Evolutionary conservation across 2,329 filamentous ascomycete genomes (phyloP).

Genomic region (Calcarisporium arbuscula): DNA sequence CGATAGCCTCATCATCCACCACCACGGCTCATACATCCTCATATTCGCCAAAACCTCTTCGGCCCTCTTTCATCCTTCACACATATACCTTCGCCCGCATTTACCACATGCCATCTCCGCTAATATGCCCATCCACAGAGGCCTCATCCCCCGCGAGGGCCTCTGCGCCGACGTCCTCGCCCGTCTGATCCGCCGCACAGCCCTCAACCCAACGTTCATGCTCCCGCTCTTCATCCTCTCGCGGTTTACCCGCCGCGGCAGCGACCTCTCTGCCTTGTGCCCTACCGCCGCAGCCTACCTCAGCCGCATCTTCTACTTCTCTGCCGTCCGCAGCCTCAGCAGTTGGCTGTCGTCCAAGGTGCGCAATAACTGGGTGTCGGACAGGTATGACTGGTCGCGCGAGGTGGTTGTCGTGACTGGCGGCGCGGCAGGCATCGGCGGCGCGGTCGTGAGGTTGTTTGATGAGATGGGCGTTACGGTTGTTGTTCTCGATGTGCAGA

Average conservation of each 20-base stretch:
- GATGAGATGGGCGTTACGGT: conserved; percentile 60
- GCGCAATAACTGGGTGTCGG: conserved; percentile 28
- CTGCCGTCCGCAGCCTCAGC: conserved; percentile 19
- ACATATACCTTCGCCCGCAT: not conserved
- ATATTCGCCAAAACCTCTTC: too few relatives aligned
- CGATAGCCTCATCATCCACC: too few relatives aligned
- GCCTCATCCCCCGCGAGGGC: conserved; percentile 49
- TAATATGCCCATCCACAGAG: conserved; percentile 38
- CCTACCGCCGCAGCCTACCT: conserved; percentile 45
- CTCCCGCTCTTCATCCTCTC: conserved; percentile 58
- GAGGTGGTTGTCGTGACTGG: conserved; percentile 72
- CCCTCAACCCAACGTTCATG: conserved; percentile 58
- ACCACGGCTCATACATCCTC: too few relatives aligned
- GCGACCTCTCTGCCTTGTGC: conserved; percentile 46
- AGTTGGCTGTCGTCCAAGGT: conserved; percentile 25
- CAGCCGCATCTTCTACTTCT: conserved; percentile 23
- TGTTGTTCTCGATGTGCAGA: conserved; percentile 64
- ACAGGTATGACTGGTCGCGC: conserved; percentile 55
- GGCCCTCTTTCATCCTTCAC: not conserved
- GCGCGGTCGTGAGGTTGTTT: conserved; percentile 57
- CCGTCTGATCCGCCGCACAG: conserved; percentile 51
- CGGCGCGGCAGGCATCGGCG: conserved; percentile 68
- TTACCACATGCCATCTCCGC: not conserved
- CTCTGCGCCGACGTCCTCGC: conserved; percentile 56
- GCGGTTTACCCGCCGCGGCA: conserved; percentile 57